These are phyloP conservation scores for Geotrichum citri-aurantii DNA, from an alignment of 1,139 yeast species.

Conservation along the genomic window DNA sequence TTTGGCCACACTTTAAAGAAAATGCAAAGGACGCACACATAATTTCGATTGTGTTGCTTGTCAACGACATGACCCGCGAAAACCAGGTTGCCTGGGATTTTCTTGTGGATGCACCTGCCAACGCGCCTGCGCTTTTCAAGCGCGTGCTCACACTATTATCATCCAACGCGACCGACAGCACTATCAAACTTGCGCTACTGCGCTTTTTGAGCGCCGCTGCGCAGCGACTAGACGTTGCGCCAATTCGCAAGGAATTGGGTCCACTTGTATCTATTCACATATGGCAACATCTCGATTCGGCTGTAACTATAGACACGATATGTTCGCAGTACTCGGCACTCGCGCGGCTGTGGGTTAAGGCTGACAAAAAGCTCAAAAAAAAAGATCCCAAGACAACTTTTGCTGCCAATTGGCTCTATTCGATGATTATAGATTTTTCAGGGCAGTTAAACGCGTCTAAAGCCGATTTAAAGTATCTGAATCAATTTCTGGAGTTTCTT, in stretches of 20 bases:
- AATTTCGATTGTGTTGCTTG: constrained; percentile 34
- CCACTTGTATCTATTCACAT: constrained; percentile 40
- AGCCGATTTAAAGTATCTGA: constrained; percentile 3
- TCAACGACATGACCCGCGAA: constrained; percentile 15
- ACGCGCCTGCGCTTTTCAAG: constrained; percentile 28
- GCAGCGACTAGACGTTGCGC: constrained; percentile 24
- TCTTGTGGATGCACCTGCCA: constrained; percentile 22
- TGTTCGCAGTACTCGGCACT: not conserved
- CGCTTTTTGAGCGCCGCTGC: constrained; percentile 29
- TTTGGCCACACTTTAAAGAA: constrained; percentile 42
- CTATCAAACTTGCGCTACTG: constrained; percentile 21
- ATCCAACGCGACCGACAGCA: constrained; percentile 14
- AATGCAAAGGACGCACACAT: constrained; percentile 42
- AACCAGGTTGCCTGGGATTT: constrained; percentile 8
- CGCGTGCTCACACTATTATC: constrained; percentile 28
- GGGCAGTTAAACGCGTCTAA: constrained; percentile 1
- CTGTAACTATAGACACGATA: constrained; percentile 15
- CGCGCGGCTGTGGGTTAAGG: constrained; percentile 27
- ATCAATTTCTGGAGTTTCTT: constrained; percentile 30
- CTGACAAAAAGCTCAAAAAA: constrained; percentile 23
- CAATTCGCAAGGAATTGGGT: constrained; percentile 31
- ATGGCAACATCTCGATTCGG: constrained; percentile 35
- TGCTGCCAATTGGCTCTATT: constrained; percentile 28
- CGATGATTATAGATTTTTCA: constrained; percentile 21
- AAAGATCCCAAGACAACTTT: constrained; percentile 17